phyloP scores from a whole-genome alignment of 202 grass and related monocot species.

The Digitaria exilis region DNA sequence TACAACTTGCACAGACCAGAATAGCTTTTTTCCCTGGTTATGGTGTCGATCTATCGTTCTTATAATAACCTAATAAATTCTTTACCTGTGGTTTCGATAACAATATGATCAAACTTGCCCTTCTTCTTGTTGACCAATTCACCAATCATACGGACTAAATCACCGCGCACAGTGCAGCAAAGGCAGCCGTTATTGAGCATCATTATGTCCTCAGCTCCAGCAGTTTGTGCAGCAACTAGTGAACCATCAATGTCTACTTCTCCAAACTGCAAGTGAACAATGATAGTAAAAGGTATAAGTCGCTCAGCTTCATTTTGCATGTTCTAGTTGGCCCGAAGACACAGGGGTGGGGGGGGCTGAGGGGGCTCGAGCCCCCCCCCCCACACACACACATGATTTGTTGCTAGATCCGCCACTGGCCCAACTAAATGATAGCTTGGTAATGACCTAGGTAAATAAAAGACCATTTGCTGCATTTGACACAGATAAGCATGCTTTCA shows the following conservation, averaged over 20 bases:
- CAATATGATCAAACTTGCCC: constrained; percentile 93
- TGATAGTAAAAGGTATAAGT: constrained; percentile 9
- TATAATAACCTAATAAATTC: constrained; percentile 18
- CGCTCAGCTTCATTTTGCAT: not conserved
- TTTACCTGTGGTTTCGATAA: constrained; percentile 97
- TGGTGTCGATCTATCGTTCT: not conserved
- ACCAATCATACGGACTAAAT: constrained; percentile 97
- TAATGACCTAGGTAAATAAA: not conserved
- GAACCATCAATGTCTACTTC: constrained; percentile 97
- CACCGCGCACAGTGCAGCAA: constrained; percentile 96
- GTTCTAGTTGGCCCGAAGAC: not conserved
- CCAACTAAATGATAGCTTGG: not conserved
- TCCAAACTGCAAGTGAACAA: constrained; percentile 71
- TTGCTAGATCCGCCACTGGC: too few species aligned
- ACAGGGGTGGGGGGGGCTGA: too few species aligned
- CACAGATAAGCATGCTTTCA: constrained; percentile 6
- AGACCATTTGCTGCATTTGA: not conserved
- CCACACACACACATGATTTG: too few species aligned
- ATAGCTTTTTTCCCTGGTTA: not conserved
- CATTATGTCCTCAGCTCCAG: constrained; percentile 93
- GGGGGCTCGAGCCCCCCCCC: too few species aligned
- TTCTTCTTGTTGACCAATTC: constrained; percentile 97
- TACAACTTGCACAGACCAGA: not conserved
- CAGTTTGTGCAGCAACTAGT: constrained; percentile 85
- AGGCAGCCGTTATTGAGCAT: constrained; percentile 99